A percentile compares a stretch with the other conserved stretches of the same genome.
phyloP scores from a whole-genome alignment of 768 basidiomycete genomes.

The Hericium rajendrae region DNA sequence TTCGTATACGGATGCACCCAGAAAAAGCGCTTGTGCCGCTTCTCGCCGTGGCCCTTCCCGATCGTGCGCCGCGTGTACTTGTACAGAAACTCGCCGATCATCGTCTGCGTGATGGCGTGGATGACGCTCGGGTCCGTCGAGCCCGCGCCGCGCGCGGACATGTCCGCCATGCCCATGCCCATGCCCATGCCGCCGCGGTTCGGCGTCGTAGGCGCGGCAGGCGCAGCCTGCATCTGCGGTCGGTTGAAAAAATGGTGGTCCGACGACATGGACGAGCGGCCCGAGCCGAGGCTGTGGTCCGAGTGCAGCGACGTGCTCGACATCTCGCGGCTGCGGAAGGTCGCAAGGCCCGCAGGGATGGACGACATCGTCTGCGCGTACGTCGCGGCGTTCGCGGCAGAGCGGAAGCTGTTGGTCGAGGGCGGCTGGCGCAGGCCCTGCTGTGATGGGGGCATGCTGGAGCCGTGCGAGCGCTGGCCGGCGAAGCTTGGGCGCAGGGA shows the following conservation, averaged over 20 bases:
- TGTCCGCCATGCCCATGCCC: slow-evolving; percentile 14
- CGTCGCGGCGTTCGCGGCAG: slow-evolving; percentile 51
- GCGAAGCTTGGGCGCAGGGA: slow-evolving; percentile 41
- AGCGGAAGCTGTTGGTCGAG: slow-evolving; percentile 78
- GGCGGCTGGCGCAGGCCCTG: slow-evolving; percentile 59
- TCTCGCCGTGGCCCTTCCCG: slow-evolving; percentile 85
- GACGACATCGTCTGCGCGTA: slow-evolving; percentile 38
- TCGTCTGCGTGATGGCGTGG: slow-evolving; percentile 97
- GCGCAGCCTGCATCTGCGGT: slow-evolving; percentile 24
- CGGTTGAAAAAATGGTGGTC: slow-evolving; percentile 48
- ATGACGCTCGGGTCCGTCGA: slow-evolving; percentile 85
- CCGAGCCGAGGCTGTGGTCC: slow-evolving; percentile 57
- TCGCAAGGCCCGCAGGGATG: slow-evolving; percentile 35
- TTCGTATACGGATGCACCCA: slow-evolving; percentile 99
- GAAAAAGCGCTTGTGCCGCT: slow-evolving; percentile 91
- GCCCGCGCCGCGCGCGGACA: slow-evolving; percentile 12
- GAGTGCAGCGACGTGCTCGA: slow-evolving; percentile 66
- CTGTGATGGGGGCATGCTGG: slow-evolving; percentile 66
- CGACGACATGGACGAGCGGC: slow-evolving; percentile 76
- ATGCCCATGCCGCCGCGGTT: slow-evolving; percentile 21
- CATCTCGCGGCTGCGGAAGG: slow-evolving; percentile 40
- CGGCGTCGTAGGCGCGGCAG: slow-evolving; percentile 34
- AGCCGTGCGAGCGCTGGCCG: slow-evolving; percentile 50
- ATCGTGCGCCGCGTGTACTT: slow-evolving; percentile 90
- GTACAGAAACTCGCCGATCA: slow-evolving; percentile 98